These are phyloP conservation scores for Leptographium lundbergii DNA, from an alignment of 2,329 filamentous ascomycete species.

Conservation along the genomic window DNA sequence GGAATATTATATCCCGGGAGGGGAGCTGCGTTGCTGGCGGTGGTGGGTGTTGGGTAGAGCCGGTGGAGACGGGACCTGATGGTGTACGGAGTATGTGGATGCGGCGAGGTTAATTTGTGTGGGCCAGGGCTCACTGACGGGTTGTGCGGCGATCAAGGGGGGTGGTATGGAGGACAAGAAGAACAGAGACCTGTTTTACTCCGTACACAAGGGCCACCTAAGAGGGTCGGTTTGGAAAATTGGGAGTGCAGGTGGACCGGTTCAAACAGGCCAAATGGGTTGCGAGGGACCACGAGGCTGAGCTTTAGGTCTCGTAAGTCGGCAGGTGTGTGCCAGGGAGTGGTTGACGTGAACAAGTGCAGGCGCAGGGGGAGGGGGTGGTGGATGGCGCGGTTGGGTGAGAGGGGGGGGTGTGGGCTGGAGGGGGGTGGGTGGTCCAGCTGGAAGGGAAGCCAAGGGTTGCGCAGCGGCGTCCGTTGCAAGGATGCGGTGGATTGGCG, in stretches of 20 bases:
- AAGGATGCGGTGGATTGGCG: not conserved
- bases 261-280: not conserved
- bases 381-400: too few relatives aligned
- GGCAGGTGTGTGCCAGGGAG: conserved; percentile 8
- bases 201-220: conserved; percentile 1
- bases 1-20: conserved; percentile 12
- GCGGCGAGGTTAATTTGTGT: conserved; percentile 12
- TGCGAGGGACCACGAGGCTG: conserved; percentile 12
- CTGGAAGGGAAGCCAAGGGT: conserved; percentile 1
- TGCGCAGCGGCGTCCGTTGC: not conserved
- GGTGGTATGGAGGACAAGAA: not conserved
- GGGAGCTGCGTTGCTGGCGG: conserved; percentile 8
- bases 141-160: not conserved
- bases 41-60: conserved; percentile 3
- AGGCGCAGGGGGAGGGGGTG: not conserved
- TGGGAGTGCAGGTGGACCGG: not conserved
- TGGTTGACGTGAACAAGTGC: conserved; percentile 9
- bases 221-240: conserved; percentile 3
- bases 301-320: conserved; percentile 3
- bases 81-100: conserved; percentile 5
- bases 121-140: conserved; percentile 6
- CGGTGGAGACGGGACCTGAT: conserved; percentile 2
- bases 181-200: conserved; percentile 4
- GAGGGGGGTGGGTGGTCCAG: not conserved
- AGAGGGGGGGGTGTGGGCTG: too few relatives aligned